Evolutionary conservation across 805 yeast genomes (phyloP).

Genomic region (Candida schatavii): DNA sequence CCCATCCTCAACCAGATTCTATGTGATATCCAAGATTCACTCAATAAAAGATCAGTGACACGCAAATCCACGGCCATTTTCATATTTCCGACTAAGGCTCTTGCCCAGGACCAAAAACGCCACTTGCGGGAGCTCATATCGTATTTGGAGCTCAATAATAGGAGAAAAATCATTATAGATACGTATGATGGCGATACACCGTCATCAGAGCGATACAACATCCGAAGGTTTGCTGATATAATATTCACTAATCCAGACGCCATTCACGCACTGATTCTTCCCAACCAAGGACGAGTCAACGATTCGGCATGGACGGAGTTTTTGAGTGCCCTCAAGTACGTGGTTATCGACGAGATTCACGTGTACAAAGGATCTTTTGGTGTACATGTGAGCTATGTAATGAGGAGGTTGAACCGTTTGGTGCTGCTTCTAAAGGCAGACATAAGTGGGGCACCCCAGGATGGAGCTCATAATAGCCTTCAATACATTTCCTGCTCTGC

Average conservation of each 20-base stretch:
- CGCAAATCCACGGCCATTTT: conserved; percentile 67
- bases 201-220: conserved; percentile 43
- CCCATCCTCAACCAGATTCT: conserved; percentile 61
- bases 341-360: conserved; percentile 85
- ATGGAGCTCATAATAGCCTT: too few species aligned
- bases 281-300: conserved; percentile 52
- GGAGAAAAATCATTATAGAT: conserved; percentile 52
- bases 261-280: conserved; percentile 80
- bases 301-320: conserved; percentile 62
- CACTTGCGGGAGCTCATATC: conserved; percentile 61
- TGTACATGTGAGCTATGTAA: conserved; percentile 80
- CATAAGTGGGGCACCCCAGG: too few species aligned
- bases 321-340: conserved; percentile 59
- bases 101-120: conserved; percentile 94
- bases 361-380: conserved; percentile 91
- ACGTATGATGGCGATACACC: conserved; percentile 96
- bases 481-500: conserved; percentile 92
- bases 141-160: conserved; percentile 41
- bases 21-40: conserved; percentile 33
- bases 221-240: conserved; percentile 67
- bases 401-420: conserved; percentile 75
- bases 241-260: conserved; percentile 96
- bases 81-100: conserved; percentile 94
- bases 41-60: conserved; percentile 12
- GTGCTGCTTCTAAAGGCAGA: conserved; percentile 37